A percentile compares a stretch with the other conserved stretches of the same genome.
Evolutionary conservation across 2,329 filamentous ascomycete genomes (phyloP).

Genomic region (Colletotrichum siamense): DNA sequence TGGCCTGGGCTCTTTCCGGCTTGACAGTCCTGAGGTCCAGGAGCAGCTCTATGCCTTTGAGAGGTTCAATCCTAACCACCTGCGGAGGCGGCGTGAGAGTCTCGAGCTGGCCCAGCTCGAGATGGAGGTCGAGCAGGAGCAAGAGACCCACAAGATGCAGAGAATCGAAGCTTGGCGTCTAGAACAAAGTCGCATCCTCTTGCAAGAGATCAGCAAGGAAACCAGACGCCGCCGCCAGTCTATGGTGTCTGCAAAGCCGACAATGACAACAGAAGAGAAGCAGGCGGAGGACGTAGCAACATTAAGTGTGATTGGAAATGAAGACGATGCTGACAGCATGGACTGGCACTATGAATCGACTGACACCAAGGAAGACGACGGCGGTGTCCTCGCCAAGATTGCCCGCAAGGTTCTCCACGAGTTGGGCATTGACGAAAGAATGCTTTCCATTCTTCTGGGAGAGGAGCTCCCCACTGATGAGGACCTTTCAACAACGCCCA

Average conservation of each 20-base stretch:
- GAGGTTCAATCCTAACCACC: slow-evolving; percentile 76
- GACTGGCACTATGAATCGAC: slow-evolving; percentile 59
- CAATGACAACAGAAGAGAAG: slow-evolving; percentile 32
- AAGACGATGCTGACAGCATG: slow-evolving; percentile 42
- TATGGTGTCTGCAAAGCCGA: slow-evolving; percentile 50
- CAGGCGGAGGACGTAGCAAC: slow-evolving; percentile 35
- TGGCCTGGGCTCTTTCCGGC: slow-evolving; percentile 83
- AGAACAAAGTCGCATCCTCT: slow-evolving; percentile 84
- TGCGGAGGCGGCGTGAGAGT: slow-evolving; percentile 59
- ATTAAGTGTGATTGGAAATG: slow-evolving; percentile 31
- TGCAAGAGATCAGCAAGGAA: slow-evolving; percentile 90
- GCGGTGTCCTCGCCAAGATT: slow-evolving; percentile 80
- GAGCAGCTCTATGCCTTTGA: slow-evolving; percentile 92
- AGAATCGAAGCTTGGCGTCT: slow-evolving; percentile 92
- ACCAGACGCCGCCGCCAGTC: slow-evolving; percentile 73
- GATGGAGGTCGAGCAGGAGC: slow-evolving; percentile 57
- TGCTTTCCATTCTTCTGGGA: slow-evolving; percentile 87
- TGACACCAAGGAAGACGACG: slow-evolving; percentile 53
- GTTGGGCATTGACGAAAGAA: slow-evolving; percentile 84
- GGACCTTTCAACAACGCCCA: slow-evolving; percentile 52
- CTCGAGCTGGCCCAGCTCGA: slow-evolving; percentile 57
- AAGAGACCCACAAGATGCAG: slow-evolving; percentile 76
- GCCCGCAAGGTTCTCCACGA: slow-evolving; percentile 88
- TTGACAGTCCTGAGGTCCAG: slow-evolving; percentile 70
- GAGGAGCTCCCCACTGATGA: slow-evolving; percentile 70